A percentile compares a stretch with the other conserved stretches of the same genome.
Conservation (phyloP, 495 filamentous ascomycete species). For the Hamigera avellanea region DNA sequence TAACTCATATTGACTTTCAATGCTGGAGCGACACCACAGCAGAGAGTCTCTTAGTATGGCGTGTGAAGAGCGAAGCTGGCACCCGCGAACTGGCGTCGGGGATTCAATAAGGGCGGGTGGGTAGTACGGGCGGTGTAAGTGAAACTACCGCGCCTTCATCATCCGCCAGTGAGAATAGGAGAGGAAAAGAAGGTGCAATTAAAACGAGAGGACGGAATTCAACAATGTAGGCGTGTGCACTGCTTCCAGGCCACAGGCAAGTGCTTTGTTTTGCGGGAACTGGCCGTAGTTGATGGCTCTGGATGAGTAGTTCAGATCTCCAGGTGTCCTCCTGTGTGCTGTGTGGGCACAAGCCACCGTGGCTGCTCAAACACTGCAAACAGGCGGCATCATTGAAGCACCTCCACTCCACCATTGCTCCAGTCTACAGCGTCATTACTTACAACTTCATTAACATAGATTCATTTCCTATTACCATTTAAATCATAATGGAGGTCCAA, state of each 20-base stretch:
- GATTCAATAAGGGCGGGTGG: slow-evolving; percentile 18
- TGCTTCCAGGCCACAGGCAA: not conserved
- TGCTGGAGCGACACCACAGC: slow-evolving; percentile 25
- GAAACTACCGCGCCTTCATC: slow-evolving; percentile 20
- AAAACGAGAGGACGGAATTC: slow-evolving; percentile 2
- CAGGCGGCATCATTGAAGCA: slow-evolving; percentile 18
- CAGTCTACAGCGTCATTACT: not conserved
- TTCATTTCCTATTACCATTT: slow-evolving; percentile 1
- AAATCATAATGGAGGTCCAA: slow-evolving; percentile 63
- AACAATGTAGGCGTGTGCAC: slow-evolving; percentile 4
- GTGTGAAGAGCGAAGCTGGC: slow-evolving; percentile 4
- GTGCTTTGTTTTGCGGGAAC: slow-evolving; percentile 11
- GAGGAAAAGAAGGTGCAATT: slow-evolving; percentile 1
- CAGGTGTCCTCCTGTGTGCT: slow-evolving; percentile 36
- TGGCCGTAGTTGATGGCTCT: slow-evolving; percentile 6
- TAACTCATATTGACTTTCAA: slow-evolving; percentile 62
- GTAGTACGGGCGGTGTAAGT: slow-evolving; percentile 11
- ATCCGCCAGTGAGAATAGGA: slow-evolving; percentile 9
- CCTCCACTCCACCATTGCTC: not conserved
- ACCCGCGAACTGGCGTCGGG: slow-evolving; percentile 10
- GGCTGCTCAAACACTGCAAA: slow-evolving; percentile 35
- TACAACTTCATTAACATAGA: no score
- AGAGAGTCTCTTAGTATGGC: slow-evolving; percentile 14
- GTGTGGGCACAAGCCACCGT: slow-evolving; percentile 24
- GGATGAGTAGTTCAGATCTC: slow-evolving; percentile 14